These are phyloP conservation scores for Miscanthus sacchariflorus DNA, from an alignment of 202 grass and related monocot species.

Conservation along the genomic window DNA sequence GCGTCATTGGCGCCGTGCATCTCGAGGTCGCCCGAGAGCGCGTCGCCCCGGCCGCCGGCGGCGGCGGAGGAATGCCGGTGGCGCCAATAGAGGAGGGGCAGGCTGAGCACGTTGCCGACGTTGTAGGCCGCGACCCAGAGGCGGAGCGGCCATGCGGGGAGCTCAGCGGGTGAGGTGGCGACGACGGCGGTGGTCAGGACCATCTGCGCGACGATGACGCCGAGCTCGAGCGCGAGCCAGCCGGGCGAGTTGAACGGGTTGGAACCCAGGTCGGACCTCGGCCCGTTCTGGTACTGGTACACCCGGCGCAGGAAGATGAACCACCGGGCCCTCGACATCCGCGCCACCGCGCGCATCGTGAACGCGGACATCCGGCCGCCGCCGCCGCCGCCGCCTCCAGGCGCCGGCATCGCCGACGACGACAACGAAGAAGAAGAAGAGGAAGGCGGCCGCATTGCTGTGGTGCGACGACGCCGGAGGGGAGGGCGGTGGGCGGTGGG, in stretches of 20 bases:
- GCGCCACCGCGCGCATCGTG: conserved; percentile 66
- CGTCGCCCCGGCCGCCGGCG: conserved; percentile 6
- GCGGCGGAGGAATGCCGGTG: conserved; percentile 57
- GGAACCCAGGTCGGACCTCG: conserved; percentile 85
- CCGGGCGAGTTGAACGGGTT: conserved; percentile 87
- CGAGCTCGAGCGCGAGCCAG: conserved; percentile 82
- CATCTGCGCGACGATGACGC: conserved; percentile 67
- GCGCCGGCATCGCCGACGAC: not conserved
- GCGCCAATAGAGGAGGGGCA: conserved; percentile 94
- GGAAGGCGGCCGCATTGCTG: conserved; percentile 30
- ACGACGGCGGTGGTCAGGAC: conserved; percentile 59
- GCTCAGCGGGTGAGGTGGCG: conserved; percentile 58
- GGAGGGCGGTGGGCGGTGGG: not conserved
- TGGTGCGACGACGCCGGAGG: not conserved
- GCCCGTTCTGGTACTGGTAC: conserved; percentile 95
- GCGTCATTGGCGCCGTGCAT: conserved; percentile 54
- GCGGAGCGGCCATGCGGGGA: conserved; percentile 83
- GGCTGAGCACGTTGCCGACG: conserved; percentile 85
- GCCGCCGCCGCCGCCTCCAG: not conserved
- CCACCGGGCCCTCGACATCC: conserved; percentile 85
- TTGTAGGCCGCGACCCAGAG: conserved; percentile 89
- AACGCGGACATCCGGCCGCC: conserved; percentile 48
- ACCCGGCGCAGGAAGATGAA: conserved; percentile 92
- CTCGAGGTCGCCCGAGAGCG: conserved; percentile 54
- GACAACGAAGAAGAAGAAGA: conserved; percentile 29